phyloP scores from a whole-genome alignment of 768 basidiomycete species.

The Leccinum rimulosum region DNA sequence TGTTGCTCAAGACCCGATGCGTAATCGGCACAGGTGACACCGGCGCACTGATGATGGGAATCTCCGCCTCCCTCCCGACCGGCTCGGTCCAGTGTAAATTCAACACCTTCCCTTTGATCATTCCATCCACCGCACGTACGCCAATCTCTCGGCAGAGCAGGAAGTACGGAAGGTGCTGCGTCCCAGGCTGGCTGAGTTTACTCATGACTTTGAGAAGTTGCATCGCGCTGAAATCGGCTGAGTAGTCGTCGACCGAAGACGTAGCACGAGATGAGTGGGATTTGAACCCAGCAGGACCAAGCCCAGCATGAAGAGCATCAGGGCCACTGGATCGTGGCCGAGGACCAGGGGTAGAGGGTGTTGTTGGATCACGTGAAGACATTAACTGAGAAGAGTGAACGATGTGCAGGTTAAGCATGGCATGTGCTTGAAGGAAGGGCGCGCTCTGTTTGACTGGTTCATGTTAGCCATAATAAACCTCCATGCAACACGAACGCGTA shows the following conservation, averaged over 20 bases:
- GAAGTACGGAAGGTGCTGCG: slow-evolving; percentile 73
- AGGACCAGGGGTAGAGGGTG: slow-evolving; percentile 31
- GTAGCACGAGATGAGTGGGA: slow-evolving; percentile 40
- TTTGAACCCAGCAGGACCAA: slow-evolving; percentile 63
- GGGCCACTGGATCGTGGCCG: slow-evolving; percentile 36
- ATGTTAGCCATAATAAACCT: slow-evolving; percentile 8
- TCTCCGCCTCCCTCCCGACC: slow-evolving; percentile 51
- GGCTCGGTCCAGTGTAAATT: slow-evolving; percentile 78
- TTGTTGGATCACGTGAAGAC: slow-evolving; percentile 33
- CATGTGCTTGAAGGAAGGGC: slow-evolving; percentile 83
- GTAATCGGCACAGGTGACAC: slow-evolving; percentile 28
- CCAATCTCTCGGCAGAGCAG: slow-evolving; percentile 81
- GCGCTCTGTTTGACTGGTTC: slow-evolving; percentile 70
- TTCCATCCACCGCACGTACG: slow-evolving; percentile 78
- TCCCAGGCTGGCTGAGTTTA: slow-evolving; percentile 62
- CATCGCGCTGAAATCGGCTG: slow-evolving; percentile 72
- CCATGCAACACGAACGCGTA: slow-evolving; percentile 34
- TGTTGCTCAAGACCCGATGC: slow-evolving; percentile 28
- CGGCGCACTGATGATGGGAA: slow-evolving; percentile 26
- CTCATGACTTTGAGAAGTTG: slow-evolving; percentile 82
- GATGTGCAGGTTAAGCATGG: slow-evolving; percentile 81
- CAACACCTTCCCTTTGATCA: slow-evolving; percentile 75
- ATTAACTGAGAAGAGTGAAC: slow-evolving; percentile 75
- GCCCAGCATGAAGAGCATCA: slow-evolving; percentile 55
- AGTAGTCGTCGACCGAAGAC: slow-evolving; percentile 42